Evolutionary conservation across 164 flowering plant genomes (phyloP).

Genomic region (Piper longum): DNA sequence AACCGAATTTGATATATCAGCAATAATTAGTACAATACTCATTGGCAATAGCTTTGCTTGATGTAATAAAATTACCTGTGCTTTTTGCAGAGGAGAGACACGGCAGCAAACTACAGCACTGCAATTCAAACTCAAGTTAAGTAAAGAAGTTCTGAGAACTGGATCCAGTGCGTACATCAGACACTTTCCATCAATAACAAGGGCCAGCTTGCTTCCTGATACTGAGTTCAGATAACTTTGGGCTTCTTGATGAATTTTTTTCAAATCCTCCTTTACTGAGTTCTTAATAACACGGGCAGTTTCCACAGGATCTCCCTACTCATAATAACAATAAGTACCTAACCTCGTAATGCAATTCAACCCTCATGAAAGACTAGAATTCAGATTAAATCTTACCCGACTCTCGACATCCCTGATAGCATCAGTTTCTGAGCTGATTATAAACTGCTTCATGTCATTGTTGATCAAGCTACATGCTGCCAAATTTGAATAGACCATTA

Average conservation of each 20-base stretch:
- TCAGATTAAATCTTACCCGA: constrained; percentile 32
- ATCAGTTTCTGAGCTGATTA: constrained; percentile 89
- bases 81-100: constrained; percentile 95
- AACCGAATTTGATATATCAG: too few species aligned
- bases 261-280: constrained; percentile 49
- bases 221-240: constrained; percentile 27
- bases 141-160: constrained; percentile 54
- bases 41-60: too few species aligned
- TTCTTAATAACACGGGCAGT: constrained; percentile 71
- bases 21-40: too few species aligned
- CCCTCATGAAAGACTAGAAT: background rate
- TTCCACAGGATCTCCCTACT: constrained; percentile 81
- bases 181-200: constrained; percentile 96
- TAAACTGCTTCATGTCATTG: constrained; percentile 87
- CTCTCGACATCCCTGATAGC: constrained; percentile 73
- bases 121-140: constrained; percentile 80
- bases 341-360: background rate
- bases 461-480: constrained; percentile 87
- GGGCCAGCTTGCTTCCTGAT: constrained; percentile 62
- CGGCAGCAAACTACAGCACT: constrained; percentile 93
- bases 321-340: background rate
- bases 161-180: constrained; percentile 94
- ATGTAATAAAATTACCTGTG: constrained; percentile 43
- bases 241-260: constrained; percentile 64
- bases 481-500: constrained; percentile 3